Conservation (phyloP, 768 basidiomycete species). For the Chalciporus sphaerocephalus region DNA sequence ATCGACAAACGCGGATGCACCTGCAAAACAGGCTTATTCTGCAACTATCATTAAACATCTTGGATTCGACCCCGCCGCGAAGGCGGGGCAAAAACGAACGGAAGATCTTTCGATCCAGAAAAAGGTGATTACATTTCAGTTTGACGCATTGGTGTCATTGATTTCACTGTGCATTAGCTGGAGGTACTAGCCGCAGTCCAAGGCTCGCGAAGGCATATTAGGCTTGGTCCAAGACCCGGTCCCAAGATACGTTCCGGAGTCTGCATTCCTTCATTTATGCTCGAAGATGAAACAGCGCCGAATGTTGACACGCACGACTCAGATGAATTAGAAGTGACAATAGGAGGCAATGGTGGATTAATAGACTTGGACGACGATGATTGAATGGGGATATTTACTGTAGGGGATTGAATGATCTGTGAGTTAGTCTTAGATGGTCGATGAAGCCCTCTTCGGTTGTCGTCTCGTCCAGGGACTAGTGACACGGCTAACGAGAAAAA, state of each 20-base stretch:
- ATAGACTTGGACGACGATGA: constrained; percentile 41
- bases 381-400: too few species aligned
- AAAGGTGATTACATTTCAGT: constrained; percentile 44
- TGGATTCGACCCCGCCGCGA: constrained; percentile 74
- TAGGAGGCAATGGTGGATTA: constrained; percentile 26
- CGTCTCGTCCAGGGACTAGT: too few species aligned
- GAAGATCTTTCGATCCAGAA: constrained; percentile 43
- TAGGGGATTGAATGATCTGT: too few species aligned
- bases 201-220: constrained; percentile 46
- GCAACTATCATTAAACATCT: constrained; percentile 63
- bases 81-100: constrained; percentile 42
- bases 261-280: constrained; percentile 34
- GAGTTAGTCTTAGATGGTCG: too few species aligned
- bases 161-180: constrained; percentile 40
- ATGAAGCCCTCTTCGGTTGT: too few species aligned
- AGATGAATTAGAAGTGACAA: background rate
- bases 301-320: background rate
- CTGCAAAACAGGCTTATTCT: constrained; percentile 52
- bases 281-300: constrained; percentile 3
- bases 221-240: constrained; percentile 62
- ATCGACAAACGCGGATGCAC: constrained; percentile 6
- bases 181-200: constrained; percentile 52
- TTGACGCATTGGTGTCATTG: background rate
- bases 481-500: too few species aligned
- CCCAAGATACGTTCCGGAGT: constrained; percentile 62